Conservation (phyloP, 2,329 filamentous ascomycete genomes). For the Ophiostoma sp. region DNA sequence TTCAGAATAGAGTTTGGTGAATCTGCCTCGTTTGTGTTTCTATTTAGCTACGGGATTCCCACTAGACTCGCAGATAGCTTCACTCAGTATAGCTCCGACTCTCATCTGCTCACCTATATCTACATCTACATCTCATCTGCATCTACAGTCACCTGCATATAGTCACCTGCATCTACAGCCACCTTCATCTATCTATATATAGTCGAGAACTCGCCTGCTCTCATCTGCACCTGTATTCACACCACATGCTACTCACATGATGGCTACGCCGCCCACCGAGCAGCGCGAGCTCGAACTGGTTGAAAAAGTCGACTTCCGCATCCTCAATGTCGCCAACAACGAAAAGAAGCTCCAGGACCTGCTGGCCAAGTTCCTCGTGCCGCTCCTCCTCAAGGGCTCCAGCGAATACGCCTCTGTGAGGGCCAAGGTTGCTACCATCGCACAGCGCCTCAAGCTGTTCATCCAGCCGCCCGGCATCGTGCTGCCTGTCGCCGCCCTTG, state of each 20-base stretch:
- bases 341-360: conserved; percentile 76
- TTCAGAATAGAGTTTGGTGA: not conserved
- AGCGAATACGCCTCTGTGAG: conserved; percentile 77
- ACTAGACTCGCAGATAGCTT: not conserved
- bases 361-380: conserved; percentile 71
- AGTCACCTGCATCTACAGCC: not conserved
- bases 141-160: not conserved
- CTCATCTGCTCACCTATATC: not conserved
- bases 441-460: conserved; percentile 50
- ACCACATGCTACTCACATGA: conserved; percentile 13
- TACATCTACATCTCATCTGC: not conserved
- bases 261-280: conserved; percentile 36
- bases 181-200: not conserved
- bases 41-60: not conserved
- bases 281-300: conserved; percentile 75
- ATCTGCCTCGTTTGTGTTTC: not conserved
- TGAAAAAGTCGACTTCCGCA: conserved; percentile 78
- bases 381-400: conserved; percentile 77
- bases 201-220: too few species aligned
- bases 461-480: conserved; percentile 53
- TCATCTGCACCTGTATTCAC: not conserved
- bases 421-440: conserved; percentile 58
- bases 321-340: conserved; percentile 70
- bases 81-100: not conserved
- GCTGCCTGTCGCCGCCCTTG: conserved; percentile 73